Base-by-base conservation (phyloP, 768 basidiomycete species). In the Naganishia onofrii region DNA sequence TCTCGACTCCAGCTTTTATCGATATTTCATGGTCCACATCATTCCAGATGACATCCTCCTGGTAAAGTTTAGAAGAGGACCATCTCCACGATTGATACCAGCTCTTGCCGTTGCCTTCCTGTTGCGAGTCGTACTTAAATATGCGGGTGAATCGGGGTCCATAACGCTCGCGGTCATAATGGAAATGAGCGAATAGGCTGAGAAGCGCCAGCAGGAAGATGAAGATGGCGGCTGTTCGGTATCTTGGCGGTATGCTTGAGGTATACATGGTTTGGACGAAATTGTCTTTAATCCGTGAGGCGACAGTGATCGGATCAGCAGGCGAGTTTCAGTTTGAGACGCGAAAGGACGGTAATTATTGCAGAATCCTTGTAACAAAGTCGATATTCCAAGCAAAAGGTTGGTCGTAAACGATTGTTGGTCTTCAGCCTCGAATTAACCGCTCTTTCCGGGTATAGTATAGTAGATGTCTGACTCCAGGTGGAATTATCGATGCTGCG, bases 81-180 rank as follows among this genome's bases (percentile, higher is more conserved):
- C 65, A 66, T 34, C 4, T 66, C 65, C 65, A 66, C 17, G 52
- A 26, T 26, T 23, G 52, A 44, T 44, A 57, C 55, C 55, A 52
- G 17, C 56, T 44, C 29, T 44, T 26, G 15, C 68, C 23, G 23
- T 4, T 31, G 4, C 19, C 42, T 36, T 56, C 38, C 21, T 60
- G 31, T 28, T 55, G 42, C 42, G 32, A n/a, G 38, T 44, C 21
- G 12, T 31, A 23, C 26, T 38, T 23, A 31, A 69, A 57, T 48
- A 58, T 56, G 10, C 34, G 51, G 29, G 28, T 44, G 56, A 63
- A 19, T 21, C 23, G 56, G 15, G 8, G 28, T 2, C 3, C 10
- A 44, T 60, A 51, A 13, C 28, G 68, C 2, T 44, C 31, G 17
- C 51, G 48, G 28, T 26, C 31, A 31, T 66, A 38, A 12, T 66